Conservation (phyloP, 202 grass and related monocot species). For the Digitaria exilis region DNA sequence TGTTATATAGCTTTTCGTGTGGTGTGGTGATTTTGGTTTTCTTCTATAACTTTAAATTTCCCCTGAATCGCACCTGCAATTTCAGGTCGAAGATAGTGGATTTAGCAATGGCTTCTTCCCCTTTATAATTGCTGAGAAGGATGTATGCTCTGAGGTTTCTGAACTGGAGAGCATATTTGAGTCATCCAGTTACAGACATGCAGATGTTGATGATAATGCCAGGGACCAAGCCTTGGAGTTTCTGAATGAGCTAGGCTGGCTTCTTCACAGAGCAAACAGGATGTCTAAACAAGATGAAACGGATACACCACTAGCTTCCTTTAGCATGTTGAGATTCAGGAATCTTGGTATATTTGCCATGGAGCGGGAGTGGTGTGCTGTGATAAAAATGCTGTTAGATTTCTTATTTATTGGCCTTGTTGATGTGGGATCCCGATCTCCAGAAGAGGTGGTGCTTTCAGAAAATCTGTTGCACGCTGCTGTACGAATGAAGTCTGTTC, state of each 20-base stretch:
- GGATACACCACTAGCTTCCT: conserved; percentile 35
- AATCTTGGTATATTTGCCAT: conserved; percentile 79
- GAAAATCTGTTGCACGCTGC: conserved; percentile 83
- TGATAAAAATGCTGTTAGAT: conserved; percentile 79
- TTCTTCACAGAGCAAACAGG: conserved; percentile 68
- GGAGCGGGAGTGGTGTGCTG: conserved; percentile 81
- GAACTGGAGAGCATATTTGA: conserved; percentile 79
- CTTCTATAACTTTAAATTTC: conserved; percentile 12
- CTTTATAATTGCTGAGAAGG: conserved; percentile 94
- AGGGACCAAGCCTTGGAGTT: conserved; percentile 88
- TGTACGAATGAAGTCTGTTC: conserved; percentile 61
- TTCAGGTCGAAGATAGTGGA: conserved; percentile 90
- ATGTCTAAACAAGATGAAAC: conserved; percentile 45
- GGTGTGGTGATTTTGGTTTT: conserved; percentile 37
- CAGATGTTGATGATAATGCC: conserved; percentile 36
- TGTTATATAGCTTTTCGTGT: conserved; percentile 29
- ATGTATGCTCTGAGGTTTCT: conserved; percentile 89
- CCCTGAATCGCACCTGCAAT: conserved; percentile 27
- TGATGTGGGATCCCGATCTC: conserved; percentile 64
- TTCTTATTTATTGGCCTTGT: conserved; percentile 80
- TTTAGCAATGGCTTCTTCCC: conserved; percentile 90
- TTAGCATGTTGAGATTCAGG: conserved; percentile 70
- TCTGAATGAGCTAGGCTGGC: conserved; percentile 93
- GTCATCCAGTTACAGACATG: conserved; percentile 33
- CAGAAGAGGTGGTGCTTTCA: conserved; percentile 66